Evolutionary conservation across 257 asterid genomes (phyloP), one percentile per base, ranked within the genome.

Genomic region (Penstemon davidsonii): DNA sequence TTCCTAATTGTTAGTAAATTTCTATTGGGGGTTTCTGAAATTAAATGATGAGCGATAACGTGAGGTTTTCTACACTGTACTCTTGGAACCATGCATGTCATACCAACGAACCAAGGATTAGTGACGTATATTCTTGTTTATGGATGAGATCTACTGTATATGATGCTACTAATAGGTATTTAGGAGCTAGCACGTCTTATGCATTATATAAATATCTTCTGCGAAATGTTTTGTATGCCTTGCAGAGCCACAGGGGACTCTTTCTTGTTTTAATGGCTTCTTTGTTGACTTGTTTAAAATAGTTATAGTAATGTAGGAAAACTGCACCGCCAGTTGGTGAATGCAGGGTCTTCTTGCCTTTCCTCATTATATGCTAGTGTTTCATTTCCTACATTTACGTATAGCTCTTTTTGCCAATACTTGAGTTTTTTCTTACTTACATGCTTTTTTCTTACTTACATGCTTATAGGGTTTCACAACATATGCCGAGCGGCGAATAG

Each of bases 401-500:
- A 4, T 59, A 65, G 69, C 49, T 60, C 8, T 33, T 55, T 37
- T 7, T 37, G 57, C 62, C 8, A 25, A 42, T 57, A 8, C 13
- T 37, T 64, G 59, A 19, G 42, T 69, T n/a, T n/a, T n/a, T n/a
- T n/a, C n/a, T n/a, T n/a, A n/a, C n/a, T n/a, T n/a, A n/a, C n/a
- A n/a, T n/a, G n/a, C n/a, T 65, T 33, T n/a, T 73, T 55, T 36
- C 42, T 52, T 55, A 36, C 51, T 6, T 70, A 50, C 70, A 54
- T 74, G 73, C 65, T 75, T 79, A 68, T 55, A 93, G 97, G 99
- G 99, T 46, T 90, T 93, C 79, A 90, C 96, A 19, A 90, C 92
- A 47, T 93, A 93, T 79, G 99, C 96, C 8, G 96, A 93, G 76
- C 71, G 96, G 66, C 80, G 97, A 69, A 93, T 93, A 75, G 96